Base-by-base conservation (phyloP, 345 rosid species). In the Populus alba region DNA sequence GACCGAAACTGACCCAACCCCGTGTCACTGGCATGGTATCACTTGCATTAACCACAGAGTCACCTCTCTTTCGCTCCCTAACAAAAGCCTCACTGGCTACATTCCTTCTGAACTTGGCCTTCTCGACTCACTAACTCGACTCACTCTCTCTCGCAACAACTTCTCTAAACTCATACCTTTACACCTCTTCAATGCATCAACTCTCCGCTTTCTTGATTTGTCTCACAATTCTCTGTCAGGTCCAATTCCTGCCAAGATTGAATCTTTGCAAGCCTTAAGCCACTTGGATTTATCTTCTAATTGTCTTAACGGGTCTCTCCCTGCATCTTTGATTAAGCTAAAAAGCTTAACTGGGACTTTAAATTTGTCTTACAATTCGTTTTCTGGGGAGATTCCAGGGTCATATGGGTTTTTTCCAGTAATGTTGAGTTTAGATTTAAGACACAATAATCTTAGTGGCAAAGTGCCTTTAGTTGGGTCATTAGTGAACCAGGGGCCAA, bases 401-500 rank as follows among this genome's bases (percentile, higher is more conserved):
- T 84, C 92, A 3, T 96, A 87, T 76, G 99, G 98, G 1, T 71
- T 74, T 9, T 89, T 96, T 1, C 94, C 95, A 18, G 97, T 90
- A 9, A 77, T 85, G 81, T 90, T 96, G 20, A 96, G 95, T 82
- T 87, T 96, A 79, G 99, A 96, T 87, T 89, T 96, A 68, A 81
- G 89, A 74, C 86, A 92, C 68, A 96, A 96, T 73, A 91, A 92
- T 79, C 92, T 96, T 65, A 86, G 92, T 17, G 98, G 99, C 20
- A 91, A 85, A 84, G 91, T 96, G 63, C 99, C 99, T 55, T 86
- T 86, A 76, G 86, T 85, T 15, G 99, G 99, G 2, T 93, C 99
- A 43, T 71, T 96, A 72, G 68, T 96, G 78, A 96, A 89, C 83
- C 99, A 93, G 75, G 99, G 99, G n/a, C 98, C 99, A 10, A 94